Conservation (phyloP, 2,329 filamentous ascomycete genomes). For the Dendrostoma leiphaemia region DNA sequence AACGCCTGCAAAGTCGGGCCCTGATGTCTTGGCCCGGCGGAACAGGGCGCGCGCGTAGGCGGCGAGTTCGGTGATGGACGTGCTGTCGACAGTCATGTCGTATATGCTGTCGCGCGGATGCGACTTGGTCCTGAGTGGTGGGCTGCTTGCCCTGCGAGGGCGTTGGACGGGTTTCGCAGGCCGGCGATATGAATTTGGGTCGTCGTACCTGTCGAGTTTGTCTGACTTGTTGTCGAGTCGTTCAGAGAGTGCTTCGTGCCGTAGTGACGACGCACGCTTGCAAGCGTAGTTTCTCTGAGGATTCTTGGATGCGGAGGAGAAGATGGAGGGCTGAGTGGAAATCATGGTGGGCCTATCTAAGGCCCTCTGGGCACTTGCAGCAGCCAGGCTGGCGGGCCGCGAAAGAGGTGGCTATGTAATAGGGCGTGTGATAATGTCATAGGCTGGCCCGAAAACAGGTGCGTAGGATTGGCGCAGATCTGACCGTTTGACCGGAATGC, state of each 20-base stretch:
- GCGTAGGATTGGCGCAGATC: conserved; percentile 3
- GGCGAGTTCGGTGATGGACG: conserved; percentile 54
- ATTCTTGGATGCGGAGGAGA: background rate
- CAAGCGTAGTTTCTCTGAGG: background rate
- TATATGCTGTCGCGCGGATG: background rate
- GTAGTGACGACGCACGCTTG: background rate
- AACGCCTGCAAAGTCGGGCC: conserved; percentile 48
- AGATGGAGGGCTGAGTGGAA: background rate
- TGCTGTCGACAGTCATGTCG: conserved; percentile 29
- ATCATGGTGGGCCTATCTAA: conserved; percentile 8
- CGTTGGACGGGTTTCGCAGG: background rate
- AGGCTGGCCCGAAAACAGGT: background rate
- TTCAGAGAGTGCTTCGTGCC: background rate
- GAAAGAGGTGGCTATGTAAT: conserved; percentile 16
- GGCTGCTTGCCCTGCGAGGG: conserved; percentile 4
- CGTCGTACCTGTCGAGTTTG: too few relatives aligned
- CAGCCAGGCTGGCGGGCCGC: background rate
- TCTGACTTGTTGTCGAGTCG: background rate
- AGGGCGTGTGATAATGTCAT: conserved; percentile 18
- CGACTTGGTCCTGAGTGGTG: conserved; percentile 4
- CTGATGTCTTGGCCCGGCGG: conserved; percentile 48
- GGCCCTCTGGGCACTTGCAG: background rate
- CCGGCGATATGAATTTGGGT: background rate
- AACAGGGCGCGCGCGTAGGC: conserved; percentile 55
- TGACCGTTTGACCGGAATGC: too few relatives aligned